phyloP scores from a whole-genome alignment of 2,329 filamentous ascomycete species.

The Xylaria sp. region DNA sequence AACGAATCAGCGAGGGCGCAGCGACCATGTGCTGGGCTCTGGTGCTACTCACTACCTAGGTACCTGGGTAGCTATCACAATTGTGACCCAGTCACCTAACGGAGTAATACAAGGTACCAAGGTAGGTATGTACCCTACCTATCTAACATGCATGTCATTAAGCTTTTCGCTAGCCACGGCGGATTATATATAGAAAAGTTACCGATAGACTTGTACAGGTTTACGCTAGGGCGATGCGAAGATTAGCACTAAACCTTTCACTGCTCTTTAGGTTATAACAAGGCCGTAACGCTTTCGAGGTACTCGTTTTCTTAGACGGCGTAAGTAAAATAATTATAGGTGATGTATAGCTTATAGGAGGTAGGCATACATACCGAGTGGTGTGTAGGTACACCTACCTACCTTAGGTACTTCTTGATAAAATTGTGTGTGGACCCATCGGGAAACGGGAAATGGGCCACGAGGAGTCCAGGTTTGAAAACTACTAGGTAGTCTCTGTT shows the following conservation, averaged over 20 bases:
- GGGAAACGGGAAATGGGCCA: neutral
- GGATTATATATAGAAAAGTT: neutral
- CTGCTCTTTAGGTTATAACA: too few relatives aligned
- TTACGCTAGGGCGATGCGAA: neutral
- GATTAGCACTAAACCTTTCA: too few relatives aligned
- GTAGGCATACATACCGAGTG: neutral
- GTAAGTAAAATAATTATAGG: too few relatives aligned
- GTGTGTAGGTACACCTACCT: neutral
- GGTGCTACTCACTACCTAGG: constrained; percentile 20
- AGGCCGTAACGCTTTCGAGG: too few relatives aligned
- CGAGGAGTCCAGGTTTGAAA: constrained; percentile 6
- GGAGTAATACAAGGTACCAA: neutral
- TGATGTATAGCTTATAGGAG: neutral
- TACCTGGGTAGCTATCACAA: neutral
- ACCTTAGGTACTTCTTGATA: neutral
- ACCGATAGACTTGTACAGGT: neutral
- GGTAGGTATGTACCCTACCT: neutral
- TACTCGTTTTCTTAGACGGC: too few relatives aligned
- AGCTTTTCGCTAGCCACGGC: constrained; percentile 17
- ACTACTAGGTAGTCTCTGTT: neutral
- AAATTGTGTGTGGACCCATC: neutral
- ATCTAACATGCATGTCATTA: constrained; percentile 33
- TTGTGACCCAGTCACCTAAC: constrained; percentile 1
- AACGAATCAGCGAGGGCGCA: constrained; percentile 28
- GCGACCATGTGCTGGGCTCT: constrained; percentile 35